phyloP scores from a whole-genome alignment of 148 eudicot genomes.

The Agrostemma githago region DNA sequence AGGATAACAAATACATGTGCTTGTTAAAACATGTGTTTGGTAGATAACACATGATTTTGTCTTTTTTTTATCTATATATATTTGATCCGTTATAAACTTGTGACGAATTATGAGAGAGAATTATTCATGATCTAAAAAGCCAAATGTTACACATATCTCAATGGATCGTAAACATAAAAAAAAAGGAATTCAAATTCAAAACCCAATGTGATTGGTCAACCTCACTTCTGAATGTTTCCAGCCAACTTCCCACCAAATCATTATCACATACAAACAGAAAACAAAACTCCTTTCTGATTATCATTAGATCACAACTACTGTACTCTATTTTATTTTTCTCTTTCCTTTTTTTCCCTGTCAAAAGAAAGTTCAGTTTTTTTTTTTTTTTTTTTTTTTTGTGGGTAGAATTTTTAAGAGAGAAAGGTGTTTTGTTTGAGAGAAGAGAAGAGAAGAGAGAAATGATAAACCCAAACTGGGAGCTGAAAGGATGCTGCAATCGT shows the following conservation, averaged over 20 bases:
- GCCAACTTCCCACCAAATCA: slow-evolving; percentile 12
- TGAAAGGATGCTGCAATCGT: slow-evolving; percentile 57
- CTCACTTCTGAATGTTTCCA: slow-evolving; percentile 7
- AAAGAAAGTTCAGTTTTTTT: neutral
- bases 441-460: neutral
- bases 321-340: neutral
- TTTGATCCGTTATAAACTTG: no score
- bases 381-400: neutral
- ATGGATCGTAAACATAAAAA: no score
- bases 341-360: neutral
- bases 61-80: no score
- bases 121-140: no score
- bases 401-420: neutral
- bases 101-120: no score
- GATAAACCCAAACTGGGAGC: slow-evolving; percentile 66
- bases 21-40: no score
- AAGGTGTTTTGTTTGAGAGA: neutral
- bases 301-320: neutral
- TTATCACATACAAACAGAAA: neutral
- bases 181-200: neutral
- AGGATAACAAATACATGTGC: no score
- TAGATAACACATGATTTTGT: no score
- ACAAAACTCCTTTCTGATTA: neutral
- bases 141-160: no score
- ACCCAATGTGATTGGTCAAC: slow-evolving; percentile 9